Evolutionary conservation across 768 basidiomycete genomes (phyloP), one percentile per base, ranked within the genome.

Genomic region (Nevesoporus exiguus): DNA sequence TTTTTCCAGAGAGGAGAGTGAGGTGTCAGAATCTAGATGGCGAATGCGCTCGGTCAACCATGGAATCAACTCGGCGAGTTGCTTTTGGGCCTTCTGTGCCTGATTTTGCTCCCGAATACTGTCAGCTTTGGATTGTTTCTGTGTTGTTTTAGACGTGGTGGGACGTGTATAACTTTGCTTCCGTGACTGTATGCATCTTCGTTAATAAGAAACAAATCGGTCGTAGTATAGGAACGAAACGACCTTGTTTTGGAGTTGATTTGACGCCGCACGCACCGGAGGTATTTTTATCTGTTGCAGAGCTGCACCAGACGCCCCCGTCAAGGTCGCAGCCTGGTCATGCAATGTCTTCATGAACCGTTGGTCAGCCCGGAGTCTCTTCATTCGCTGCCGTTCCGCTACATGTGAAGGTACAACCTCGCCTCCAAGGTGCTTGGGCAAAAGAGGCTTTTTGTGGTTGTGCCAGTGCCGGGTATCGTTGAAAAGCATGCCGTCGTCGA

Each of bases 401-500:
- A 59, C 43, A 1, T 64, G 63, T 48, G 71, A 64, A 3, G 62
- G 46, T 1, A 63, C 45, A 7, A 67, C 65, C 17, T 75, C 72
- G 1, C 83, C 83, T 3, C 83, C 84, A 0, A 80, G 71, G 63
- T 83, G 77, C 21, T 74, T 71, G 4, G 84, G 84, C 1, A 86
- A 63, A 19, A 86, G 72, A 0, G 78, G 50, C 30, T 68, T 77
- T 39, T 67, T 65, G 49, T 71, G 66, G 50, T 76, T 80, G 59
- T 86, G 86, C 86, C 86, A 86, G 60, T 86, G 85, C 14, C 66
- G 72, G 0, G 73, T 76, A 57, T 86, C 86, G 6, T 68, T 62
- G 65, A 81, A 83, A 8, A 72, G 59, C 6, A 54, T 57, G 3
- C 71, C 74, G 59, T 80, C 78, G 43, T 76, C 72, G 43, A 78